A percentile compares a stretch with the other conserved stretches of the same genome.
phyloP scores from a whole-genome alignment of 176 grass and related monocot species.

The Luzula sylvatica region DNA sequence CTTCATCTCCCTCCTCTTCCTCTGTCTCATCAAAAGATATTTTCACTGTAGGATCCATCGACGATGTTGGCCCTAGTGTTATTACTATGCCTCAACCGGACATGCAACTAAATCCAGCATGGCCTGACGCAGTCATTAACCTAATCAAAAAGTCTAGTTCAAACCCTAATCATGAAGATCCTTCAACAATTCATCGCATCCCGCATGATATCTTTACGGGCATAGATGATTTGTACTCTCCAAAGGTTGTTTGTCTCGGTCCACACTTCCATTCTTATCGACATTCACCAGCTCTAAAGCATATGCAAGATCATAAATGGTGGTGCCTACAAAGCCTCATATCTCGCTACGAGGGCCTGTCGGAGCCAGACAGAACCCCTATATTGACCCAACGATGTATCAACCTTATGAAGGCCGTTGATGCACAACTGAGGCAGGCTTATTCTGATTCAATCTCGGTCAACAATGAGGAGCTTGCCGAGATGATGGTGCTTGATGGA shows the following conservation, averaged over 20 bases:
- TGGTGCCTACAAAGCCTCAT: constrained; percentile 18
- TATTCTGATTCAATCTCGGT: constrained; percentile 24
- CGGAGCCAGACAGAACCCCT: constrained; percentile 1
- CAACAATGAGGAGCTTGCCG: constrained; percentile 22
- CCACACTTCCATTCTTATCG: constrained; percentile 20
- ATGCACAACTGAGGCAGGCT: constrained; percentile 21
- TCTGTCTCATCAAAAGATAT: constrained; percentile 11
- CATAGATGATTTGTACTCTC: constrained; percentile 8
- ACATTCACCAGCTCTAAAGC: constrained; percentile 1
- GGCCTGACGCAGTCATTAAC: constrained; percentile 23
- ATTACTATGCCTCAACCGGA: neutral
- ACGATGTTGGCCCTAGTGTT: neutral
- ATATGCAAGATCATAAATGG: constrained; percentile 27
- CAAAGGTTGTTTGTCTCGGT: constrained; percentile 20
- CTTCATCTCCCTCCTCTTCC: constrained; percentile 15
- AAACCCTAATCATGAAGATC: constrained; percentile 12
- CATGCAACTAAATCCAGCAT: constrained; percentile 10
- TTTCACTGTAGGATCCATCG: neutral
- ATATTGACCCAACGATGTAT: constrained; percentile 19
- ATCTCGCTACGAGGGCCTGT: constrained; percentile 14
- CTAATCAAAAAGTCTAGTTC: constrained; percentile 9
- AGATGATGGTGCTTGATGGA: constrained; percentile 27
- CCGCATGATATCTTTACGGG: neutral
- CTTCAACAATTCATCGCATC: constrained; percentile 14
- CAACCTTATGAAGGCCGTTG: constrained; percentile 13